These are phyloP conservation scores for Penicillium sp. DNA, from an alignment of 2,329 filamentous ascomycete genomes.

Conservation along the genomic window DNA sequence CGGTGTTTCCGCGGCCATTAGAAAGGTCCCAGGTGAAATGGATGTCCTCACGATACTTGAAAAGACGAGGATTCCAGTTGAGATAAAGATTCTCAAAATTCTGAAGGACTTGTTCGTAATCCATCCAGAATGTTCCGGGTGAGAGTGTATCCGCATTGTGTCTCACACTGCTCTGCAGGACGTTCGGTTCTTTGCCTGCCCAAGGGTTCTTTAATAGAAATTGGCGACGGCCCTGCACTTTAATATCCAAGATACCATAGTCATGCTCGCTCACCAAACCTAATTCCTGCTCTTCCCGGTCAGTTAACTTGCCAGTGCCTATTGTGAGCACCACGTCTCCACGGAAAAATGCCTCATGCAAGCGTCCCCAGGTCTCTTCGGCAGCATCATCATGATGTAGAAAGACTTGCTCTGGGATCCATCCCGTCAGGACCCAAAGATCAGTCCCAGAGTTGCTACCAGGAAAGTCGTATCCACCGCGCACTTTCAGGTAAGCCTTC, in stretches of 20 bases:
- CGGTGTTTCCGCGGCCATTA: conserved; percentile 53
- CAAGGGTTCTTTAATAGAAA: conserved; percentile 94
- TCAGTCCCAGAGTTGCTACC: conserved; percentile 97
- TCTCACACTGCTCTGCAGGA: conserved; percentile 14
- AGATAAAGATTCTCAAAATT: conserved; percentile 94
- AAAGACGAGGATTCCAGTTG: conserved; percentile 91
- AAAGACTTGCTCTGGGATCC: conserved; percentile 95
- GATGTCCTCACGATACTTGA: conserved; percentile 73
- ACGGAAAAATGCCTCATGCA: conserved; percentile 66
- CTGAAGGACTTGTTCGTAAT: conserved; percentile 76
- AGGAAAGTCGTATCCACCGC: conserved; percentile 94
- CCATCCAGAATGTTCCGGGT: conserved; percentile 90
- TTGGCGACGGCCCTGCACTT: conserved; percentile 54
- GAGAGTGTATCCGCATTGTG: conserved; percentile 19
- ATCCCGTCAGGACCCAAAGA: conserved; percentile 84
- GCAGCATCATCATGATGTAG: conserved; percentile 78
- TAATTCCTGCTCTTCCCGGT: conserved; percentile 68
- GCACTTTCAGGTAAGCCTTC: conserved; percentile 92
- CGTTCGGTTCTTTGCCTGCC: conserved; percentile 60
- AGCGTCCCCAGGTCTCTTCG: conserved; percentile 68
- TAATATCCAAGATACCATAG: conserved; percentile 81
- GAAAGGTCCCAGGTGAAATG: conserved; percentile 79
- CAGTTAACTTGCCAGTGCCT: conserved; percentile 76
- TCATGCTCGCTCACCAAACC: conserved; percentile 88
- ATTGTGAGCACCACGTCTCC: conserved; percentile 83